These are phyloP conservation scores for Eucalyptus erythrocorys DNA, from an alignment of 345 rosid species.

Conservation along the genomic window DNA sequence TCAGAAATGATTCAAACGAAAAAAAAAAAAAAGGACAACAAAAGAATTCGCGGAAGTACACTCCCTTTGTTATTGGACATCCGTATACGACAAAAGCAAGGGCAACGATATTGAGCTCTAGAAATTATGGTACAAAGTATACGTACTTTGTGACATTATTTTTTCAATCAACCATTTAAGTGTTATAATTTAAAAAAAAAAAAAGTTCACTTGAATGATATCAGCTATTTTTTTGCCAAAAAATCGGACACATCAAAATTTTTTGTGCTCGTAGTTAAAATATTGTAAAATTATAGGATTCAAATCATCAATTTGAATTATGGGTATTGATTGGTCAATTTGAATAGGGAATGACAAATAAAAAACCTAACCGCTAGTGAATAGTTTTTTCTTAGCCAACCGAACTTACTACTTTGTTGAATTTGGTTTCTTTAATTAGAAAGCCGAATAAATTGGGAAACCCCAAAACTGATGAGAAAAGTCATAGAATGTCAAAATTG, in stretches of 20 bases:
- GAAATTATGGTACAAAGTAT: not conserved
- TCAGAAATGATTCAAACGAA: not conserved
- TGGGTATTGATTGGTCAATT: not conserved
- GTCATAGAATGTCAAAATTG: not conserved
- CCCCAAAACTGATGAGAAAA: not conserved
- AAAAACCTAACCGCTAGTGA: not conserved
- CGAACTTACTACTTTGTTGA: not conserved
- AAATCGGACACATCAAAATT: not conserved
- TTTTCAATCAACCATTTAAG: no score
- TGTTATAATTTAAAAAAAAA: no score
- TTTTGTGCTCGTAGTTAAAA: not conserved
- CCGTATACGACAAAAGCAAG: not conserved
- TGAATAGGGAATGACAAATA: not conserved
- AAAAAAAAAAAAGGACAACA: not conserved
- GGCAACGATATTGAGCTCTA: not conserved
- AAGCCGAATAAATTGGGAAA: not conserved
- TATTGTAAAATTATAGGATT: not conserved
- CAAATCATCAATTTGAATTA: no score
- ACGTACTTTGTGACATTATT: no score
- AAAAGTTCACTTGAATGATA: no score
- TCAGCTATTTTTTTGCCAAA: not conserved
- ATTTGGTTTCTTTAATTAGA: not conserved
- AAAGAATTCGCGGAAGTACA: not conserved
- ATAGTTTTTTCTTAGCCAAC: not conserved
- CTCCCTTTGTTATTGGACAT: not conserved